These are phyloP conservation scores for Atkinsonella hypoxylon DNA, from an alignment of 2,329 filamentous ascomycete genomes.

Conservation along the genomic window DNA sequence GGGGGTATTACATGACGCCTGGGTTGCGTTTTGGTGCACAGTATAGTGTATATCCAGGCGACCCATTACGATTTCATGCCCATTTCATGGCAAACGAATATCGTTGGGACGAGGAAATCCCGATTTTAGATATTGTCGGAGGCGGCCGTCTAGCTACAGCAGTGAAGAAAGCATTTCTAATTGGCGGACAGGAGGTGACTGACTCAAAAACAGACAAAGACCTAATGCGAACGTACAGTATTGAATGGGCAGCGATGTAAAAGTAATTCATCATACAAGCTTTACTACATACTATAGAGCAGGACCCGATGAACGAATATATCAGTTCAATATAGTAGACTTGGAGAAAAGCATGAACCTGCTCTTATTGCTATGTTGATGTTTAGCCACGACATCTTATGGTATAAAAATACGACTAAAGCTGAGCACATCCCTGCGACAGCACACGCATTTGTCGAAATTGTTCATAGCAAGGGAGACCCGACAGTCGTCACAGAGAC, in stretches of 20 bases:
- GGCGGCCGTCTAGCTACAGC: constrained; percentile 83
- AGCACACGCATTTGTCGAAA: constrained; percentile 93
- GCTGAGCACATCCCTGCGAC: constrained; percentile 73
- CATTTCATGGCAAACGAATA: constrained; percentile 82
- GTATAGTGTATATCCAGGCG: constrained; percentile 90
- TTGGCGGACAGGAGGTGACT: constrained; percentile 53
- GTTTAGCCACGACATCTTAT: constrained; percentile 1
- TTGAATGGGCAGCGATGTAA: constrained; percentile 94
- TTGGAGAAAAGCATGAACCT: not conserved
- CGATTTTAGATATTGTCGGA: constrained; percentile 72
- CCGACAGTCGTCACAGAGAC: constrained; percentile 87
- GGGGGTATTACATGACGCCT: constrained; percentile 79
- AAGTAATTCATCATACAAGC: not conserved
- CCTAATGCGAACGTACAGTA: constrained; percentile 60
- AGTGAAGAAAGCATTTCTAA: constrained; percentile 89
- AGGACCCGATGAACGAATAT: not conserved
- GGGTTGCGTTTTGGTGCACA: constrained; percentile 89
- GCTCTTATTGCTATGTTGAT: not conserved
- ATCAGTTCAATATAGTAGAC: too few relatives aligned
- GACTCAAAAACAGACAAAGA: constrained; percentile 21
- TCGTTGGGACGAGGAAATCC: constrained; percentile 79
- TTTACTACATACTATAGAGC: not conserved
- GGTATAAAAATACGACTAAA: constrained; percentile 91
- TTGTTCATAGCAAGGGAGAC: constrained; percentile 94
- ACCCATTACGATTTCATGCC: constrained; percentile 87